Base-by-base conservation (phyloP, 2,329 filamentous ascomycete species). In the Parafenestella ontariensis region DNA sequence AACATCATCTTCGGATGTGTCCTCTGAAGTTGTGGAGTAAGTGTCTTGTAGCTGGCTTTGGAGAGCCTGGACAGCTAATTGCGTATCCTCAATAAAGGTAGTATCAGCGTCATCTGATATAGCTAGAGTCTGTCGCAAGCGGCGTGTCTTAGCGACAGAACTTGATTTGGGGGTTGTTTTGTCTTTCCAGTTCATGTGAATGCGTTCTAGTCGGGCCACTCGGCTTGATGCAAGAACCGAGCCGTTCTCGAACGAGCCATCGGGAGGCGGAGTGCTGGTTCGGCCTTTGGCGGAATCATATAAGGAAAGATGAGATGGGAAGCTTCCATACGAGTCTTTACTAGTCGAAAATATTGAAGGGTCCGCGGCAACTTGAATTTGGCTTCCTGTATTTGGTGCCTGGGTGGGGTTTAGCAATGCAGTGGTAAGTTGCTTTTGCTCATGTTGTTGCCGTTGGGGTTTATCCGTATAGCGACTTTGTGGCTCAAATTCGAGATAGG, bases 1-100 rank as follows among this genome's bases (percentile, higher is more conserved):
- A 24, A 24, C 20, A 8, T 43, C 41, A 15, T 51, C 50, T 7
- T 49, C 46, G 9, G 41, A 46, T 2, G 52, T 53, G 39, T 67
- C 62, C 17, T 67, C 68, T 3, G 56, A 64, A 17, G 62, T 65
- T 7, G 54, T 52, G 3, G 64, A 70, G 33, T 50, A 58, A 10
- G 39, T 44, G 20, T 74, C 71, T 20, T 65, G 56, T 1, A 81
- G 46, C 41, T 81, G 77, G 42, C 76, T 81, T 54, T 81, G 73
- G 9, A 81, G 47, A 2, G 69, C 76, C 29, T 70, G 64, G 36
- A 69, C 70, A 15, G 76, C 79, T 21, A 77, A 51, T 56, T 81
- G 79, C 5, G 79, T 79, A 49, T 80, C 75, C 26, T 80, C 77
- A 23, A 81, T 64, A 42, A 73, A 76, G 0, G 53, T 58, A 8